Base-by-base conservation (phyloP, 805 yeast genomes). In the Blastobotrys robertii region DNA sequence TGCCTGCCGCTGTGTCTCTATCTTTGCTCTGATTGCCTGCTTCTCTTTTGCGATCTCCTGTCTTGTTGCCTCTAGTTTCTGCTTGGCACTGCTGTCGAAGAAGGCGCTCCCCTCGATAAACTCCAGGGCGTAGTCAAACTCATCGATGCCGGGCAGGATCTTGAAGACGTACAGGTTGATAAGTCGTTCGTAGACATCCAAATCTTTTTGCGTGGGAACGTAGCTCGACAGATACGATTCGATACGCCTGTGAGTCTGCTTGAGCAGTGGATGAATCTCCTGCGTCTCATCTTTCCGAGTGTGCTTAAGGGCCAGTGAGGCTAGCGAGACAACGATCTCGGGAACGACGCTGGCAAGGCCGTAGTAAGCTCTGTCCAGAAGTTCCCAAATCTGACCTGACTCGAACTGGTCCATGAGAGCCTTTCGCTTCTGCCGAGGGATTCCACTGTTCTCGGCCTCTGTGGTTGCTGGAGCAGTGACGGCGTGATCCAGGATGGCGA, bases 91-190 rank as follows among this genome's bases (percentile, higher is more conserved):
- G 30, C 37, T 38, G 15, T 11, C 28, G 37, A 41, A 43, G 12
- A 30, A 37, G 2, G 41, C 29, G 30, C 34, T 47, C 28, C 28
- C 28, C 4, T 38, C 19, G 8, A 44, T 35, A n/a, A 49, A 29
- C 39, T 50, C 50, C 2, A 38, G 34, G n/a, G 54, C 52, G 33
- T 46, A 46, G 7, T 43, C 51, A 28, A 44, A 49, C 19, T 50
- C 51, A 15, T 38, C 38, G 16, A 34, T 9, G 7, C 35, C 31
- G 1, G 54, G 51, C 14, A 50, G 43, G 3, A 50, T 30, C 29
- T 45, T 44, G 30, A 47, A 32, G 16, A 49, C 43, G 25, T 43
- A 50, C 10, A 38, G 22, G 19, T 46, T 37, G 10, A 48, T 30
- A 10, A 48, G 30, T 10, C 34, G 34, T 28, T 16, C 7, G 41